A percentile compares a stretch with the other conserved stretches of the same genome.
Conservation (phyloP, 495 filamentous ascomycete species). For the Eremomyces bilateralis region DNA sequence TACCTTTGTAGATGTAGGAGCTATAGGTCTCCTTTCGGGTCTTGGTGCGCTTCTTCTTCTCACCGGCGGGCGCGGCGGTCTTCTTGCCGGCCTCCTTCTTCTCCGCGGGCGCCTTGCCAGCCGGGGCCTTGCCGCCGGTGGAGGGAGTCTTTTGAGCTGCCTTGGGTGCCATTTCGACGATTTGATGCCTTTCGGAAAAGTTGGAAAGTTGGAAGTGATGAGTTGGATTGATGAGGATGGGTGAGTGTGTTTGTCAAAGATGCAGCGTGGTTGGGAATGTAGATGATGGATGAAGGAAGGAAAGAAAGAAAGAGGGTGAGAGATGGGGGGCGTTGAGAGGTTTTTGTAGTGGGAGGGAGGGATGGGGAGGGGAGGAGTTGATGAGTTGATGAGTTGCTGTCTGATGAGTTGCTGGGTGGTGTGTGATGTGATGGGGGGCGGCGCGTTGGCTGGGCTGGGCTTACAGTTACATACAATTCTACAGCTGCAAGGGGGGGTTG, state of each 20-base stretch:
- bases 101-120: conserved; percentile 68
- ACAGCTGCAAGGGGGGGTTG: no score
- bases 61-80: conserved; percentile 72
- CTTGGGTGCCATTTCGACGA: conserved; percentile 65
- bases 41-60: conserved; percentile 99
- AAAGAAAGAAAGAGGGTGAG: conserved; percentile 3
- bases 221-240: not conserved
- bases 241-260: conserved; percentile 3
- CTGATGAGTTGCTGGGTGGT: no score
- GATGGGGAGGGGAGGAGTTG: no score
- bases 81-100: conserved; percentile 99
- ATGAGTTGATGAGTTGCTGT: no score
- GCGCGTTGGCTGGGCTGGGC: no score
- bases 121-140: conserved; percentile 89
- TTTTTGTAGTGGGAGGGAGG: not conserved
- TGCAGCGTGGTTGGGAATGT: not conserved
- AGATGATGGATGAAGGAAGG: conserved; percentile 9
- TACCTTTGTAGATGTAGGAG: conserved; percentile 99
- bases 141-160: conserved; percentile 87
- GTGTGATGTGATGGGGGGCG: no score
- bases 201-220: not conserved
- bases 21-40: conserved; percentile 99
- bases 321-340: not conserved
- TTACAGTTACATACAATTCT: no score
- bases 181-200: conserved; percentile 1